Percentiles rank a stretch among this genome's conserved stretches.
phyloP scores from a whole-genome alignment of 1,284 basidiomycete species.

The Heterobasidion occidentale region DNA sequence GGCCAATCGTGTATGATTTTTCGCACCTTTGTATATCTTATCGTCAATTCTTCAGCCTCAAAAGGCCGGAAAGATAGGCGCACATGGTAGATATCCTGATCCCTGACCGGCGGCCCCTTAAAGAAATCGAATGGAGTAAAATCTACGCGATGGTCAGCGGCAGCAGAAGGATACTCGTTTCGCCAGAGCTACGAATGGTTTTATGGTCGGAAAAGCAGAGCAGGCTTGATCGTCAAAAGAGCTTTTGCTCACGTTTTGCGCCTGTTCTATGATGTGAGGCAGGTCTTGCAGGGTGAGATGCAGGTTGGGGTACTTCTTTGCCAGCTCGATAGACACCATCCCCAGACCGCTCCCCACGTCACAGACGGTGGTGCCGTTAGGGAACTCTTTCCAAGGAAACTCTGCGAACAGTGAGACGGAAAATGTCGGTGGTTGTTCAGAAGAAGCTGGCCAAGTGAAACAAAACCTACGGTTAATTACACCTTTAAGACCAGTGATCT shows the following conservation, averaged over 20 bases:
- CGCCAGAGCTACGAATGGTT: neutral
- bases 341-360: neutral
- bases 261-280: neutral
- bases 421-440: neutral
- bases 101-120: neutral
- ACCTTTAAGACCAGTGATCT: neutral
- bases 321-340: neutral
- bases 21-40: neutral
- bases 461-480: neutral
- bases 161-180: neutral
- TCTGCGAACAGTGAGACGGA: neutral
- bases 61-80: neutral
- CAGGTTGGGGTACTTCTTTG: neutral
- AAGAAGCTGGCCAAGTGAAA: neutral
- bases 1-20: constrained; percentile 2
- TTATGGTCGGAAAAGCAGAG: neutral
- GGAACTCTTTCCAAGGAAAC: neutral
- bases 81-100: neutral
- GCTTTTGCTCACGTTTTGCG: neutral
- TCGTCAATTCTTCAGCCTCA: neutral
- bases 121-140: neutral
- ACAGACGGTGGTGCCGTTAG: neutral
- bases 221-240: neutral
- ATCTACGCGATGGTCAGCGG: neutral
- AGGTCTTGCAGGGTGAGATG: neutral